Conservation (phyloP, 768 basidiomycete genomes). For the Hemileccinum impolitum region DNA sequence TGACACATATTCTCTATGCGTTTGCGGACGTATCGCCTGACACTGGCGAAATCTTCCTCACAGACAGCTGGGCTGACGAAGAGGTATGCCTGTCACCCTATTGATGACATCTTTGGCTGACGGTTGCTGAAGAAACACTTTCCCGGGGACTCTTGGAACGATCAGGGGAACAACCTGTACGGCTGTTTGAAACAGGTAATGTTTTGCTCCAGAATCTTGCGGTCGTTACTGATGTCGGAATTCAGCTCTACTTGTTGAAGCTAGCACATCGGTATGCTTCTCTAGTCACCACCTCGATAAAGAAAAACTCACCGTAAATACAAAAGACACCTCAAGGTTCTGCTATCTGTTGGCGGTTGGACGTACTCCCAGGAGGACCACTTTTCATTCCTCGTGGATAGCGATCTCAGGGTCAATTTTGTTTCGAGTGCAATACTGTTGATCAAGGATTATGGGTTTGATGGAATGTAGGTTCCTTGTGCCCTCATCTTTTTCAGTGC, state of each 20-base stretch:
- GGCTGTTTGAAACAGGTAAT: slow-evolving; percentile 76
- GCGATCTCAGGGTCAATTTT: slow-evolving; percentile 51
- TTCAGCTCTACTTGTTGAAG: slow-evolving; percentile 51
- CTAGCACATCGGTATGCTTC: slow-evolving; percentile 43
- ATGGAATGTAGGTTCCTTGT: slow-evolving; percentile 56
- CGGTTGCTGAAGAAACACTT: slow-evolving; percentile 55
- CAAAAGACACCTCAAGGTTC: slow-evolving; percentile 44
- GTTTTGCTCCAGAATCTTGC: neutral
- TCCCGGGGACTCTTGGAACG: slow-evolving; percentile 69
- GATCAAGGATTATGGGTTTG: slow-evolving; percentile 74
- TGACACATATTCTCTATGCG: slow-evolving; percentile 78
- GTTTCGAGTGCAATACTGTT: slow-evolving; percentile 59
- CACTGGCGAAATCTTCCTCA: slow-evolving; percentile 61
- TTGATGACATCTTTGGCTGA: slow-evolving; percentile 9
- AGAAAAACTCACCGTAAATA: neutral
- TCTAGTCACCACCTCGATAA: neutral
- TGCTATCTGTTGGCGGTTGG: slow-evolving; percentile 59
- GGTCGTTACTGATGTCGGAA: neutral
- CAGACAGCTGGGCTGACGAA: slow-evolving; percentile 73
- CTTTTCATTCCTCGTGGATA: slow-evolving; percentile 59
- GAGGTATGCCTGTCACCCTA: slow-evolving; percentile 37
- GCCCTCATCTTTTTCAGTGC: neutral
- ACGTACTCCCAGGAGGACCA: slow-evolving; percentile 70
- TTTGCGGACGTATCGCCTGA: slow-evolving; percentile 70
- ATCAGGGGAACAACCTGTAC: slow-evolving; percentile 74